phyloP scores from a whole-genome alignment of 345 rosid species.

The Eucalyptus cloeziana region DNA sequence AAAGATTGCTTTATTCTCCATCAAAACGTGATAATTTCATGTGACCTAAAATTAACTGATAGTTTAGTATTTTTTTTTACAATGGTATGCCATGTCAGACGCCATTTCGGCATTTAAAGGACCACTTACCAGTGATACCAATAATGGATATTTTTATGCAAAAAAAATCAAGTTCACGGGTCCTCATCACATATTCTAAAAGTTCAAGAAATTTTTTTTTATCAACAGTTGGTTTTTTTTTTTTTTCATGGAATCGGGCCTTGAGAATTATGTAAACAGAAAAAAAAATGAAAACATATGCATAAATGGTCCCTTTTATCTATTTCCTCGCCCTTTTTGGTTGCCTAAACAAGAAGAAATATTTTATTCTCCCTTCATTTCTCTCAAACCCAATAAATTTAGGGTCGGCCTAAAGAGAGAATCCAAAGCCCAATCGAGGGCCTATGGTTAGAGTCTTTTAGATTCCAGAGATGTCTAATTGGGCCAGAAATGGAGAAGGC shows the following conservation, averaged over 20 bases:
- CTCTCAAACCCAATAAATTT: background rate
- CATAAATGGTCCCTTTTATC: background rate
- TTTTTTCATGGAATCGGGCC: too few relatives aligned
- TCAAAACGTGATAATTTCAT: background rate
- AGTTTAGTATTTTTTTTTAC: background rate
- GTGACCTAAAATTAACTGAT: background rate
- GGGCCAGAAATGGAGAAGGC: background rate
- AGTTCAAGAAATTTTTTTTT: background rate
- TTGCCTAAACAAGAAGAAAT: background rate
- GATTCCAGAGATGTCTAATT: background rate
- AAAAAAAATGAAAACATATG: background rate
- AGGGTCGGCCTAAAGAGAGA: background rate
- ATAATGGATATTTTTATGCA: background rate
- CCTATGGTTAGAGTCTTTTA: background rate
- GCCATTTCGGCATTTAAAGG: background rate
- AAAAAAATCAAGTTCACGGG: background rate
- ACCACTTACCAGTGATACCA: background rate
- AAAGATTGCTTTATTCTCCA: background rate
- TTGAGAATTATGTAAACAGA: background rate
- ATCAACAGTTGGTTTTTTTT: background rate
- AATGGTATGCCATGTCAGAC: background rate
- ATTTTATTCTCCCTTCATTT: background rate
- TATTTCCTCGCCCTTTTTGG: background rate
- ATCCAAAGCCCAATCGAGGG: background rate
- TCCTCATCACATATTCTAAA: background rate